These are phyloP conservation scores for Hirsutella thompsonii DNA, from an alignment of 2,329 filamentous ascomycete genomes.

Conservation along the genomic window DNA sequence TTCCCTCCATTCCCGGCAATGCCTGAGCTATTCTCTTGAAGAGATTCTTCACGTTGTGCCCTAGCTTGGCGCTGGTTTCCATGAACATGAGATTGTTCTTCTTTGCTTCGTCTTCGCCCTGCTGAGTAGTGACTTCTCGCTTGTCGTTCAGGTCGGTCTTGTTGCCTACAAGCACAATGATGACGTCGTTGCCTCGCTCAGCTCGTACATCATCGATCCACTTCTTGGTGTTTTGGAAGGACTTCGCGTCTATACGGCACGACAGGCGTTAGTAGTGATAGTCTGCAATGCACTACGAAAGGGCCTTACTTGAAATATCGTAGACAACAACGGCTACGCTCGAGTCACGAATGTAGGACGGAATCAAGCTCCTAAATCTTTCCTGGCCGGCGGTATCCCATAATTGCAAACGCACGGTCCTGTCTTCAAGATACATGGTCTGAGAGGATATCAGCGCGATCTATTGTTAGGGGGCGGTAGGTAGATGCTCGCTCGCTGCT, in stretches of 20 bases:
- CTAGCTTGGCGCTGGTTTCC: constrained; percentile 94
- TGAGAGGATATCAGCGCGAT: constrained; percentile 5
- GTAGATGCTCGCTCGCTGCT: constrained; percentile 14
- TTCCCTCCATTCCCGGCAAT: constrained; percentile 91
- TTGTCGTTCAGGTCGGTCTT: constrained; percentile 99
- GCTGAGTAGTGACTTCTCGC: constrained; percentile 88
- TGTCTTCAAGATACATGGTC: constrained; percentile 99
- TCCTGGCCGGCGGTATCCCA: constrained; percentile 99
- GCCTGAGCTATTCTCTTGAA: constrained; percentile 98
- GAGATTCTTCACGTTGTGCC: constrained; percentile 94
- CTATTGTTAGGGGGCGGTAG: no score
- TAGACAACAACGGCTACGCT: constrained; percentile 98
- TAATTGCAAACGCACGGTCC: constrained; percentile 90
- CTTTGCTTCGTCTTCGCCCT: constrained; percentile 96
- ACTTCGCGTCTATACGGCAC: constrained; percentile 60
- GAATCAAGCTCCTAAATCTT: constrained; percentile 91
- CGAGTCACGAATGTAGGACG: constrained; percentile 96
- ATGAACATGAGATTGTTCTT: constrained; percentile 98
- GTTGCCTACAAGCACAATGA: constrained; percentile 96
- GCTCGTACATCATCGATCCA: constrained; percentile 98
- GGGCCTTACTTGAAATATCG: constrained; percentile 70
- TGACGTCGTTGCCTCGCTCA: constrained; percentile 95
- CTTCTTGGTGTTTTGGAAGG: constrained; percentile 96
- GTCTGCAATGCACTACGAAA: neutral
- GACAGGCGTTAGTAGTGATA: neutral